Evolutionary conservation across 306 rosid species (phyloP).

Genomic region (Phaseolus lunatus): DNA sequence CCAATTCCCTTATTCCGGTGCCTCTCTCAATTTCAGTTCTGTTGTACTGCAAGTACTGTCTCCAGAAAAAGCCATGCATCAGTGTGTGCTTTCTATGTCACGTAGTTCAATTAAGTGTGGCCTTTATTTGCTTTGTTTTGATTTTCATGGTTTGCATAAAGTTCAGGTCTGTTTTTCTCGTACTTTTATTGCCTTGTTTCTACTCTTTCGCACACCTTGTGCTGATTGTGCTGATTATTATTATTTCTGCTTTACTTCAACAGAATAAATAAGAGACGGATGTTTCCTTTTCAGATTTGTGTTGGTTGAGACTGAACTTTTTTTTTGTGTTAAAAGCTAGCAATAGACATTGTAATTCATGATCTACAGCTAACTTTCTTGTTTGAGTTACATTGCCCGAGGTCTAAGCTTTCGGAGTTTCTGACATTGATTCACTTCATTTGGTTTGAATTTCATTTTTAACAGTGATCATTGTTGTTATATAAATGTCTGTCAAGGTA

Average conservation of each 20-base stretch:
- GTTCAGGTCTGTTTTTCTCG: neutral
- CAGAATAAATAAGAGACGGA: neutral
- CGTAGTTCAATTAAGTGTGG: neutral
- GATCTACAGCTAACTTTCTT: too few species aligned
- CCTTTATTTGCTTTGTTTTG: neutral
- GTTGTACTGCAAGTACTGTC: neutral
- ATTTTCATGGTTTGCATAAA: neutral
- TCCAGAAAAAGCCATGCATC: neutral
- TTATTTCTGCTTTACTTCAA: neutral
- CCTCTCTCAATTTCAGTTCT: too few species aligned
- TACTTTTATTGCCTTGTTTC: neutral
- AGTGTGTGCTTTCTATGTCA: slow-evolving; percentile 2
- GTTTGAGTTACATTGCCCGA: too few species aligned
- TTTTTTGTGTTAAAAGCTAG: too few species aligned
- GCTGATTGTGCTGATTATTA: neutral
- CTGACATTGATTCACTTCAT: too few species aligned
- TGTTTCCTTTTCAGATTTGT: neutral
- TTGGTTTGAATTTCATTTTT: neutral
- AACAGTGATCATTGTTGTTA: neutral
- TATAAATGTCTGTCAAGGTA: neutral
- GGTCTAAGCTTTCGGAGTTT: too few species aligned
- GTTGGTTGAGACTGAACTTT: too few species aligned
- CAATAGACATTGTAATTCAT: too few species aligned
- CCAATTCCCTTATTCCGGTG: too few species aligned
- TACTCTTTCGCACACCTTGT: neutral